These are phyloP conservation scores for Penicillium concentricum DNA, from an alignment of 2,329 filamentous ascomycete genomes.

Conservation along the genomic window DNA sequence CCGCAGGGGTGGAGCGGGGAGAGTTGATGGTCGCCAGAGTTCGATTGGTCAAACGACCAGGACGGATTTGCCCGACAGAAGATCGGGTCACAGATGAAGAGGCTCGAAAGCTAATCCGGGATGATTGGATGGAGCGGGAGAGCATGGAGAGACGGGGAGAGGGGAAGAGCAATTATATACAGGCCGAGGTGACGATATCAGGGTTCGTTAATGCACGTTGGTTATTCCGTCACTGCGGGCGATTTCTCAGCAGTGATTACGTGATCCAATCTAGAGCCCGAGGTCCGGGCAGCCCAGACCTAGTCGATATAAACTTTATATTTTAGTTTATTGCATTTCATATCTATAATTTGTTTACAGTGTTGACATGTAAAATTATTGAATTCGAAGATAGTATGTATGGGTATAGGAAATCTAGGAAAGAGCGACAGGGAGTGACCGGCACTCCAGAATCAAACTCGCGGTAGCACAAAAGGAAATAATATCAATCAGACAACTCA, in stretches of 20 bases:
- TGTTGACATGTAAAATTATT: not conserved
- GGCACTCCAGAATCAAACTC: not conserved
- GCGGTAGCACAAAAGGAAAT: not conserved
- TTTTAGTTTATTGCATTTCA: not conserved
- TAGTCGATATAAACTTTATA: not conserved
- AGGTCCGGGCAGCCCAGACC: not conserved
- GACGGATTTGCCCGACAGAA: conserved; percentile 8
- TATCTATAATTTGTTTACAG: not conserved
- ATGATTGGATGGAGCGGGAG: conserved; percentile 23
- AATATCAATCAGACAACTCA: not conserved
- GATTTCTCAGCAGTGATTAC: conserved; percentile 15
- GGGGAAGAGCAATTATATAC: conserved; percentile 17
- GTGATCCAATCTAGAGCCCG: conserved; percentile 11
- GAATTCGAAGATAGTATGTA: not conserved
- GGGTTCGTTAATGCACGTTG: conserved; percentile 9
- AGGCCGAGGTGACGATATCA: conserved; percentile 17
- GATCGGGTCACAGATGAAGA: conserved; percentile 11
- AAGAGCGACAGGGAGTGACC: conserved; percentile 5
- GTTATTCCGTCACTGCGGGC: not conserved
- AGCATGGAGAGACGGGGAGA: conserved; percentile 22
- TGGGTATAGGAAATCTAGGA: conserved; percentile 3
- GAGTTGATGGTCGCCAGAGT: conserved; percentile 29
- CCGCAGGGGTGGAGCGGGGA: conserved; percentile 8
- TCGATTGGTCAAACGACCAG: conserved; percentile 19
- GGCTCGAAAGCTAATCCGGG: conserved; percentile 25